Evolutionary conservation across 148 eudicot species (phyloP).

Genomic region (Pharnaceum exiguum): DNA sequence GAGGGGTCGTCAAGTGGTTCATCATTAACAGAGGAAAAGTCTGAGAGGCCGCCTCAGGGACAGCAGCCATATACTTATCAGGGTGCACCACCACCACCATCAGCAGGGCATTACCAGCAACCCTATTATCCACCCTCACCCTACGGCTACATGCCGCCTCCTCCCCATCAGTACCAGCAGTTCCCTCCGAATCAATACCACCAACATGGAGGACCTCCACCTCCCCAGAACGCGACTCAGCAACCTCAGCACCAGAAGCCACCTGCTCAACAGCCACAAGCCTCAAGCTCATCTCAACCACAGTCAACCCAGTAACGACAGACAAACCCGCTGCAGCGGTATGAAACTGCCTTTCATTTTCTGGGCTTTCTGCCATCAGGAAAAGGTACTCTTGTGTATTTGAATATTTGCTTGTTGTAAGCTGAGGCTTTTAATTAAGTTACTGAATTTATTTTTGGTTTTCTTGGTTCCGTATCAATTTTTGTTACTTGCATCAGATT

Average conservation of each 20-base stretch:
- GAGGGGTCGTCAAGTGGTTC: conserved; percentile 48
- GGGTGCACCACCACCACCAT: conserved; percentile 47
- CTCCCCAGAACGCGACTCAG: conserved; percentile 11
- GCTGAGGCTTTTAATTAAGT: too few species aligned
- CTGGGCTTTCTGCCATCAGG: too few species aligned
- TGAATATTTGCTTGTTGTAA: too few species aligned
- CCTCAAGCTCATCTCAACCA: too few species aligned
- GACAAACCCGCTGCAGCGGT: too few species aligned
- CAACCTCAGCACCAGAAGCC: conserved; percentile 13
- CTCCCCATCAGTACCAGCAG: conserved; percentile 56
- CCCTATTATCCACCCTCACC: conserved; percentile 67
- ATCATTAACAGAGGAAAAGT: conserved; percentile 43
- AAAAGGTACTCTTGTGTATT: too few species aligned
- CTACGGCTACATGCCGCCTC: conserved; percentile 66
- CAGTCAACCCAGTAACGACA: too few species aligned
- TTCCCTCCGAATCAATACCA: conserved; percentile 47
- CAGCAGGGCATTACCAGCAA: conserved; percentile 57
- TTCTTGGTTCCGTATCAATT: too few species aligned
- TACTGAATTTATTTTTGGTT: too few species aligned
- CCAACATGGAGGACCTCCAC: conserved; percentile 25
- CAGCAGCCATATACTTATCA: conserved; percentile 45
- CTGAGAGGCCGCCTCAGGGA: conserved; percentile 41
- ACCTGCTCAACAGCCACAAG: conserved; percentile 10
- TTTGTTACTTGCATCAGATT: too few species aligned
- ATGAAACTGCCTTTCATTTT: too few species aligned